Base-by-base conservation (phyloP, 176 grass and related monocot species). In the Lolium multiflorum region DNA sequence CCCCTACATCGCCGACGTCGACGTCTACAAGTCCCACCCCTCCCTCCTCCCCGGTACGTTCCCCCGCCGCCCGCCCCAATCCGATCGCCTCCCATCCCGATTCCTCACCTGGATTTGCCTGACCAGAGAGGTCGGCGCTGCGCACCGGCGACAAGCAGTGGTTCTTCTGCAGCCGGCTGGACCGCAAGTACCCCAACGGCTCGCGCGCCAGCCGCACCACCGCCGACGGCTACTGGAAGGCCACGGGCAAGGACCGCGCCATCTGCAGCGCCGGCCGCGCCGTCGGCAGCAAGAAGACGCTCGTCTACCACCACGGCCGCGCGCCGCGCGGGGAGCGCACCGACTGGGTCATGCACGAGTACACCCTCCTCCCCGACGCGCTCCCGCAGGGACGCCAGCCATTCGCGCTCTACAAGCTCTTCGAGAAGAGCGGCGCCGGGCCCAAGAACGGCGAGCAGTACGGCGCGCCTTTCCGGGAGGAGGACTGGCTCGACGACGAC, bases 381-480 rank as follows among this genome's bases (percentile, higher is more conserved):
- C 84, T 95, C 26, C 89, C 89, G 13, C 73, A 48, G 63, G 76
- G 28, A 41, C 84, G 68, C 69, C 89, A 98, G 86, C 72, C 80
- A 56, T 98, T 76, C 86, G 96, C 93, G 31, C 93, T 98, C 37
- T 98, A 98, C 81, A 98, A 98, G 86, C 54, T 98, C 46, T 98
- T 98, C 87, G 91, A 91, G 84, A 98, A 98, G 91, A 96, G 96
- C 39, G 96, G 96, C 12, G 77, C 47, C 14, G 96, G 96, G 46
- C 96, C 96, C 16, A 96, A 98, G 84, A 96, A 98, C 70, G 96
- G 96, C 58, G 96, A 98, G 80, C 93, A 98, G 84, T 98, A 98
- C 86, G 96, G 96, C 58, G 96, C 96, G 15, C 91, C 88, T 38
- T 98, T 96, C 72, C 82, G 82, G 39, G 96, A 98, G 86, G 96